phyloP scores from a whole-genome alignment of 192 early-diverging fungal genomes.

The Spizellomyces sp. region DNA sequence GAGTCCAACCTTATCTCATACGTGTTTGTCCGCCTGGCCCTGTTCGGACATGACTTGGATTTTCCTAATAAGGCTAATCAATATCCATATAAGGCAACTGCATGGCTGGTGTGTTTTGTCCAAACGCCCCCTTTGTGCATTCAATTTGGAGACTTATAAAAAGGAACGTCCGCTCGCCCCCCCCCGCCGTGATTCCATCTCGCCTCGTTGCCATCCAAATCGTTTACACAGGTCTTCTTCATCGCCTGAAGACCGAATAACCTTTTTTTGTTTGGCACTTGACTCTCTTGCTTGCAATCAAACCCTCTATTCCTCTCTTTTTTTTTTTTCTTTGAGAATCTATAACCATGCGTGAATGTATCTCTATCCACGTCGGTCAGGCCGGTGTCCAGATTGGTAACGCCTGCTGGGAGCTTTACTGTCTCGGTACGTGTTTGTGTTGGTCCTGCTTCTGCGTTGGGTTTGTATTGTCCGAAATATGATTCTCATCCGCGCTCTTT shows the following conservation, averaged over 20 bases:
- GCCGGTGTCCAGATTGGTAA: constrained; percentile 99
- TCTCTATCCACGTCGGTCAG: constrained; percentile 82
- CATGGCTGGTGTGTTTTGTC: too few relatives aligned
- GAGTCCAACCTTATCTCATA: too few relatives aligned
- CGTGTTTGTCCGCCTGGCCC: too few relatives aligned
- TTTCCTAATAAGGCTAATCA: too few relatives aligned
- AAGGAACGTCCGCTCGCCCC: background rate
- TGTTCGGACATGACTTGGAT: too few relatives aligned
- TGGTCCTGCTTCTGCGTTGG: background rate
- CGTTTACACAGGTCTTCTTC: constrained; percentile 13
- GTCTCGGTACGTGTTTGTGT: constrained; percentile 56
- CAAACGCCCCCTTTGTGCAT: too few relatives aligned
- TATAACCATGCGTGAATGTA: constrained; percentile 72
- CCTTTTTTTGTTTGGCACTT: background rate
- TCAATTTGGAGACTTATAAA: background rate
- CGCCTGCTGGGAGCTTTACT: constrained; percentile 99
- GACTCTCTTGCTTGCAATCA: background rate
- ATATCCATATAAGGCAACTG: too few relatives aligned
- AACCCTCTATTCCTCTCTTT: background rate
- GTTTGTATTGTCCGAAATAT: background rate
- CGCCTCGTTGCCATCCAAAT: background rate
- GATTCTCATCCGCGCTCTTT: constrained; percentile 48
- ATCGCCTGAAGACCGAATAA: constrained; percentile 23
- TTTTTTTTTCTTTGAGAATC: constrained; percentile 6
- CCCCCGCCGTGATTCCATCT: background rate